Evolutionary conservation across 192 early-diverging fungal species (phyloP).

Genomic region (Coemansia sp.): DNA sequence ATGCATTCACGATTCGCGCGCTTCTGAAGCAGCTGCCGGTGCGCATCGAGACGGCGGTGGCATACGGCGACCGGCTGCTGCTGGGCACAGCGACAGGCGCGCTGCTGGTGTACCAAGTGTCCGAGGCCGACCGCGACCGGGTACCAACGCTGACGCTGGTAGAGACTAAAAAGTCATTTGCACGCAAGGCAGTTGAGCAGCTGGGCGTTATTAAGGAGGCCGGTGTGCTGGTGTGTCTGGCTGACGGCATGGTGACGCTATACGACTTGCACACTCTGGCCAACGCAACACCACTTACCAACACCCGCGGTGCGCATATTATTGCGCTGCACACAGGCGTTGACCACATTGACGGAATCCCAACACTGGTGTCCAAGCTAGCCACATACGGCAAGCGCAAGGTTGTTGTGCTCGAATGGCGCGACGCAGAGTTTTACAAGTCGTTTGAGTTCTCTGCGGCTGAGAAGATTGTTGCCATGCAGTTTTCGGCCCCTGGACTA

Average conservation of each 20-base stretch:
- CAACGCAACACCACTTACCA: slow-evolving; percentile 63
- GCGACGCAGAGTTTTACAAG: slow-evolving; percentile 69
- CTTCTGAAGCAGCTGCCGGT: slow-evolving; percentile 70
- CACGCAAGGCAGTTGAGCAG: slow-evolving; percentile 69
- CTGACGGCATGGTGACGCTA: slow-evolving; percentile 71
- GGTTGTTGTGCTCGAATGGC: slow-evolving; percentile 73
- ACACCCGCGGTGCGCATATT: slow-evolving; percentile 74
- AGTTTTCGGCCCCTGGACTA: slow-evolving; percentile 71
- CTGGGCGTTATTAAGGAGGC: slow-evolving; percentile 76
- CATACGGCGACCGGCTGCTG: slow-evolving; percentile 67
- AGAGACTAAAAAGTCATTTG: slow-evolving; percentile 69
- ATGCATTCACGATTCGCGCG: slow-evolving; percentile 74
- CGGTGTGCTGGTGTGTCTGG: slow-evolving; percentile 66
- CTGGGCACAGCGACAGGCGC: slow-evolving; percentile 69
- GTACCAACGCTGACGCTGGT: slow-evolving; percentile 55
- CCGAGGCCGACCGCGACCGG: slow-evolving; percentile 24
- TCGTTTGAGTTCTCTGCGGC: slow-evolving; percentile 70
- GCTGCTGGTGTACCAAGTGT: slow-evolving; percentile 67
- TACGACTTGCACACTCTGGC: slow-evolving; percentile 75
- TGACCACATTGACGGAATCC: slow-evolving; percentile 65
- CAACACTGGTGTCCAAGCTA: slow-evolving; percentile 68
- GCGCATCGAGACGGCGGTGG: slow-evolving; percentile 72
- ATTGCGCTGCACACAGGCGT: slow-evolving; percentile 73
- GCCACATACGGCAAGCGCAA: slow-evolving; percentile 72
- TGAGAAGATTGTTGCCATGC: slow-evolving; percentile 72